Evolutionary conservation across 495 filamentous ascomycete genomes (phyloP), one percentile per base, ranked within the genome.

Genomic region (Penicillium chermesinum): DNA sequence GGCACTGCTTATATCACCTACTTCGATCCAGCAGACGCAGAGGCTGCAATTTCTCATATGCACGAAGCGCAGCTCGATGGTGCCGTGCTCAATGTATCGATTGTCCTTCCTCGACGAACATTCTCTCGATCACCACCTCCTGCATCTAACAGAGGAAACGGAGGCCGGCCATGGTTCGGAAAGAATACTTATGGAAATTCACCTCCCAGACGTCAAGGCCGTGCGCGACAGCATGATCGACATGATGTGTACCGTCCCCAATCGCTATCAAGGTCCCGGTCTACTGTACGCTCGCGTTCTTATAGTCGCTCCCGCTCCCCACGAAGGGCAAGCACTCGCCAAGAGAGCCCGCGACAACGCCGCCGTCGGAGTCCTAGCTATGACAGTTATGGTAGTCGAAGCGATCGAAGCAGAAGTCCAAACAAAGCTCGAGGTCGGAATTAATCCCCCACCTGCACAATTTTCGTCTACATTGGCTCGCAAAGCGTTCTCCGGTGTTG

Each of bases 41-140:
- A 95, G 58, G 74, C 82, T 14, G 93, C 93, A 18, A 94, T 99
- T 54, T 82, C 90, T 38, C 86, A 95, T 60, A 97, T 99, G 94
- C 94, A 99, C 64, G 93, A 99, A 74, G 89, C 89, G 12, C 88
- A 96, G 54, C 71, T 99, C 36, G 93, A 99, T 70, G 94, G 93
- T 33, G 78, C 86, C 13, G 68, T 83, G 15, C 83, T 99, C 63
- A 86, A 84, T 55, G 93, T 99, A 19, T 96, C 91, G 44, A 95
- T 97, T 53, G 90, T 97, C 18, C 73, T 96, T 18, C 91, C 91
- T 1, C 86, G 89, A 41, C 85, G 88, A 48, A 69, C 63, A 38
- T 78, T 79, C 44, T 78, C 76, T 16, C 70, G 68, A 7, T 77
- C 74, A 17, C 76, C 76, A 7, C 76, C 74, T 18, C 72, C 71